Base-by-base conservation (phyloP, 2,329 filamentous ascomycete species). In the Graphilbum sp. region DNA sequence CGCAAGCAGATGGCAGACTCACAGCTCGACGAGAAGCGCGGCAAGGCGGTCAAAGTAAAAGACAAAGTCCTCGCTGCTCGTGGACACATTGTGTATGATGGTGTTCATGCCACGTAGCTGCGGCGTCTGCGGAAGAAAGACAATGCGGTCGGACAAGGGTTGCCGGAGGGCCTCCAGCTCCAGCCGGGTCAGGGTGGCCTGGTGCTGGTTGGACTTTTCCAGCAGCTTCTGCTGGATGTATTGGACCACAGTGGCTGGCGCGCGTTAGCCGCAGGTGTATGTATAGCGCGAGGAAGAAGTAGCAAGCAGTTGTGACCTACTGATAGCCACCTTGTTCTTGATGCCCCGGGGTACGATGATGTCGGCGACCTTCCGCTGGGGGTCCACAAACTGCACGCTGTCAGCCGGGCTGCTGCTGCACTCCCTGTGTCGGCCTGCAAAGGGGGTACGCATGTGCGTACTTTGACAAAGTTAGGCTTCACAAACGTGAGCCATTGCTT, bases 401-500 rank as follows among this genome's bases (percentile, higher is more conserved):
- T n/a, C n/a, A n/a, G n/a, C n/a, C n/a, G 29, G 12, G 15, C 1
- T 23, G 2, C 7, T 10, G 7, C 24, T n/a, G 16, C 9, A 9
- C n/a, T n/a, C n/a, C n/a, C n/a, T n/a, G n/a, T 16, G 27, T 24
- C 11, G 31, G 32, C 5, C 11, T 16, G 4, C n/a, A 3, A 13
- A 25, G n/a, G 6, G 13, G 9, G 29, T 31, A n/a, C 5, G 15
- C 13, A 11, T 34, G n/a, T 4, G 38, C 50, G 39, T 52, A 68
- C 69, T 58, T 80, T 84, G 56, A 88, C 81, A 50, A 92, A 96
- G 52, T 96, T 96, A 3, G 90, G 90, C 59, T 98, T 98, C 32
- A 98, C 90, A 54, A 82, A 98, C 11, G 63, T 64, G 55, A 96
- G 95, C 90, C 90, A 98, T 56, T 98, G 90, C 58, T 96, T 96